A percentile compares a stretch with the other conserved stretches of the same genome.
Evolutionary conservation across 805 yeast genomes (phyloP).

Genomic region (Ogataea polymorpha): DNA sequence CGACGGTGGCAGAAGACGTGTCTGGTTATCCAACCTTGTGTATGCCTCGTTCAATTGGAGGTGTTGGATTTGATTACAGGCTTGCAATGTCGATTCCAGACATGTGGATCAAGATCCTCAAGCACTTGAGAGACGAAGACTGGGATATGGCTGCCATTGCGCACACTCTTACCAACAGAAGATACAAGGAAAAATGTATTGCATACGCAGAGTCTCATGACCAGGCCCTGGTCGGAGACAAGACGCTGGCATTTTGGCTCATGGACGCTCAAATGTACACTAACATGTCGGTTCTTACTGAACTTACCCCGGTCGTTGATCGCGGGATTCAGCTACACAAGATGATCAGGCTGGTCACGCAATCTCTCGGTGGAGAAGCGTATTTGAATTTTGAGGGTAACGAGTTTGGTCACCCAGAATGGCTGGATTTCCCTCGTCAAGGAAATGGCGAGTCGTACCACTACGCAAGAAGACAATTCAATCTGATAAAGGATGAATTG

Average conservation of each 20-base stretch:
- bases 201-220: conserved; percentile 95
- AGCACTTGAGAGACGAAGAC: conserved; percentile 79
- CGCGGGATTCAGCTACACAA: conserved; percentile 91
- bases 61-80: conserved; percentile 91
- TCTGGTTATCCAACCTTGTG: conserved; percentile 97
- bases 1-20: conserved; percentile 93
- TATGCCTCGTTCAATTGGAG: conserved; percentile 68
- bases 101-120: conserved; percentile 95
- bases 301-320: conserved; percentile 73
- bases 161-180: conserved; percentile 79
- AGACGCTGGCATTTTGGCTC: conserved; percentile 94
- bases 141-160: conserved; percentile 87
- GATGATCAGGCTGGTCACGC: conserved; percentile 82
- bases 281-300: conserved; percentile 77
- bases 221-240: conserved; percentile 97
- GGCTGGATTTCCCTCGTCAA: conserved; percentile 94
- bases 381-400: conserved; percentile 95
- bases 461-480: conserved; percentile 94
- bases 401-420: conserved; percentile 98
- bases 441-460: conserved; percentile 88
- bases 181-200: conserved; percentile 85
- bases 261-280: conserved; percentile 99
- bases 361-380: conserved; percentile 94
- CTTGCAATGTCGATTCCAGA: conserved; percentile 97
- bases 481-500: conserved; percentile 73